These are phyloP conservation scores for Puccinellia tenuiflora DNA, from an alignment of 176 grass and related monocot genomes.

Conservation along the genomic window DNA sequence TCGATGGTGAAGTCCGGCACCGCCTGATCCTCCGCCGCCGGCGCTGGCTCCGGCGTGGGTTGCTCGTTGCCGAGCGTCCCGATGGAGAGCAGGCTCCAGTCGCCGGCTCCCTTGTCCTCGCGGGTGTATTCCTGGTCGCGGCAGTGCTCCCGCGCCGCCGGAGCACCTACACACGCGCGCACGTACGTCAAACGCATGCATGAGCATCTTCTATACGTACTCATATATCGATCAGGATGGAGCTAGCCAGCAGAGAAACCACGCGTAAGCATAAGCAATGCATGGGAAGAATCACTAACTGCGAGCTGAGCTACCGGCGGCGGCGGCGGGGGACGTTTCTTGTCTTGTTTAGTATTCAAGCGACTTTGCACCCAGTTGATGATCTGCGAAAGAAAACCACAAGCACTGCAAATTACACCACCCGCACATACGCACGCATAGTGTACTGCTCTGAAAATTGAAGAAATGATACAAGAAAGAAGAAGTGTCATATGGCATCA, in stretches of 20 bases:
- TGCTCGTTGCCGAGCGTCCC: constrained; percentile 65
- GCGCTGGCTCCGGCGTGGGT: neutral
- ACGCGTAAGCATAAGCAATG: neutral
- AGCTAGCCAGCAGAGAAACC: neutral
- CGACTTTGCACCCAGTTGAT: constrained; percentile 87
- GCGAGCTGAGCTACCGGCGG: constrained; percentile 15
- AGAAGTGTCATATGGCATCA: neutral
- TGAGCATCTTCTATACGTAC: neutral
- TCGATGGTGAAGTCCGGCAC: constrained; percentile 79
- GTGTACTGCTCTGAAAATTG: neutral
- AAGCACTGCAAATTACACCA: neutral
- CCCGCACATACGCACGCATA: neutral
- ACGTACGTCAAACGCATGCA: neutral
- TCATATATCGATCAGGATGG: neutral
- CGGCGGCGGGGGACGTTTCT: constrained; percentile 25
- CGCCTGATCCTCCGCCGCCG: constrained; percentile 21
- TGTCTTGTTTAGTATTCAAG: constrained; percentile 54
- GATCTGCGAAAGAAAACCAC: constrained; percentile 29
- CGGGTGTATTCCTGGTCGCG: constrained; percentile 20
- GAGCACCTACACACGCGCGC: constrained; percentile 11
- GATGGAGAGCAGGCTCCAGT: constrained; percentile 66
- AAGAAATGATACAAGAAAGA: neutral
- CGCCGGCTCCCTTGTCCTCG: constrained; percentile 28
- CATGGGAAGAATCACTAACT: neutral
- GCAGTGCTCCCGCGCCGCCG: constrained; percentile 19